A percentile compares a stretch with the other conserved stretches of the same genome.
phyloP scores from a whole-genome alignment of 345 rosid species.

The Populus euphratica region DNA sequence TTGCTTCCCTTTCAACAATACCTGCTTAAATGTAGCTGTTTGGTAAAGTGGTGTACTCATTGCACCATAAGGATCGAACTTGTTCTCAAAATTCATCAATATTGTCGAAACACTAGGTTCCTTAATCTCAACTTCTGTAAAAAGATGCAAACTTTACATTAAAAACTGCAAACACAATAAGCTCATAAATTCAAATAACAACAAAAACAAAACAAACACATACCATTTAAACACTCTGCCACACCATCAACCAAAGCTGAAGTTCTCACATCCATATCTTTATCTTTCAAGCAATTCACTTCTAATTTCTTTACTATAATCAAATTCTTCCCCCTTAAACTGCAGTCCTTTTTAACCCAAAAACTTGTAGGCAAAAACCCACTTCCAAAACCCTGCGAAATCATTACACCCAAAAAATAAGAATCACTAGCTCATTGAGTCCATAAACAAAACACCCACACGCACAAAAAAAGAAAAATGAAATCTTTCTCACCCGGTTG shows the following conservation, averaged over 20 bases:
- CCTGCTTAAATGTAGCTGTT: conserved; percentile 94
- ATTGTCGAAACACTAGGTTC: conserved; percentile 69
- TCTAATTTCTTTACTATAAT: conserved; percentile 28
- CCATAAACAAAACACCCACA: neutral
- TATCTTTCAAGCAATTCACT: conserved; percentile 42
- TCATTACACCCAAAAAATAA: neutral
- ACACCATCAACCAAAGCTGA: conserved; percentile 39
- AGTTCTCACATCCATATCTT: conserved; percentile 39
- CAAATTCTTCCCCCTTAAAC: conserved; percentile 25
- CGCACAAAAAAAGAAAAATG: neutral
- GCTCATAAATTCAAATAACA: neutral
- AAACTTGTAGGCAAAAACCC: conserved; percentile 17
- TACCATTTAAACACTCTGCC: conserved; percentile 38
- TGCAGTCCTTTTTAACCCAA: conserved; percentile 25
- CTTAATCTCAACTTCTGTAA: conserved; percentile 43
- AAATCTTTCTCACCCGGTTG: neutral
- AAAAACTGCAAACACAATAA: neutral
- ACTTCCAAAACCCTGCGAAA: conserved; percentile 33
- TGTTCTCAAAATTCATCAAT: conserved; percentile 58
- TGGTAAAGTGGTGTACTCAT: conserved; percentile 88
- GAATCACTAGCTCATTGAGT: neutral
- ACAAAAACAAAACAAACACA: neutral
- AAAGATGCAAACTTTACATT: neutral
- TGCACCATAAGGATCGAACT: conserved; percentile 82
- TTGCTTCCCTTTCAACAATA: conserved; percentile 6